Base-by-base conservation (phyloP, 768 basidiomycete genomes). In the Rubroboletus pulcherrimus region DNA sequence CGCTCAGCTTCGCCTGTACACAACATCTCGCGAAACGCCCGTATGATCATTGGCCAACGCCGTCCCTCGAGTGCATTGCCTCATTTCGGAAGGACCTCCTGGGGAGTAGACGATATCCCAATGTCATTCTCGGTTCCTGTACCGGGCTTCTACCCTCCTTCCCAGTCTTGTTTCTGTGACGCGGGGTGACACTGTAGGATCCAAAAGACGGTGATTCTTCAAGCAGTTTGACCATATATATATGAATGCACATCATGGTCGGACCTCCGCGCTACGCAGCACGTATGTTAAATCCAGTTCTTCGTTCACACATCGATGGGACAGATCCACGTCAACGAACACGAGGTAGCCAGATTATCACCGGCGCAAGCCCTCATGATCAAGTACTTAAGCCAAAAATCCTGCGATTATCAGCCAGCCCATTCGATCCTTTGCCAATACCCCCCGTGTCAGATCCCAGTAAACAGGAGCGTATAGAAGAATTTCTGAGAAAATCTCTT, bases 21-120 rank as follows among this genome's bases (percentile, higher is more conserved):
- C 53, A 70, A 76, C 60, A 78, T 81, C 52, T 76, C 80, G 1
- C 77, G 76, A 3, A 72, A 66, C 6, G 73, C 74, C 19, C 74
- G 79, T 9, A 64, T 69, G 56, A 57, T 74, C 55, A 66, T 79
- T 17, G 78, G 78, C 4, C 74, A 76, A 38, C 76, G 81, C 24
- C 77, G 82, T 5, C 75, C 81, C 0, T 83, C 81, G 0, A 80
- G 79, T 49, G 79, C 76, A 3, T 71, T 74, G 43, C 79, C 80
- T 5, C 61, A 71, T 14, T 60, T 67, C 7, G 66, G 67, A 3
- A 60, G 62, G 5, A 63, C 62, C n/a, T 69, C 61, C 0, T 68
- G 63, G 63, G 66, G 71, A 7, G 66, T 62, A 2, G 51, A 61
- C 12, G 53, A 68, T n/a, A 48, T 62, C 11, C 73, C 74, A 0